A percentile compares a stretch with the other conserved stretches of the same genome.
These are phyloP conservation scores for Simplicillium aogashimaense DNA, from an alignment of 2,329 filamentous ascomycete species.

Conservation along the genomic window DNA sequence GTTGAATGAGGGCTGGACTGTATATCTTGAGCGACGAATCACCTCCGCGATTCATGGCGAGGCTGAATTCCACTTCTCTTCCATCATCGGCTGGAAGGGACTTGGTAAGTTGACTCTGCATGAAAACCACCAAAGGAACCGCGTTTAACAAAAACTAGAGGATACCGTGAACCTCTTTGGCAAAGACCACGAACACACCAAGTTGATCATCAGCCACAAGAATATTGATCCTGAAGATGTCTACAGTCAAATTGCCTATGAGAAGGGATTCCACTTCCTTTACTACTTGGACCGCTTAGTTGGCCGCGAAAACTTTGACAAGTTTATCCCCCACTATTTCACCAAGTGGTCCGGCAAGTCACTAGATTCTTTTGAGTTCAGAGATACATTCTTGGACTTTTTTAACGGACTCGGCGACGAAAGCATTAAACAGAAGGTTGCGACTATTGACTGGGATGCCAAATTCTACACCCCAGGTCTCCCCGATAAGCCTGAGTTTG, in stretches of 20 bases:
- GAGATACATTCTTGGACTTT: slow-evolving; percentile 75
- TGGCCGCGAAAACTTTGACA: slow-evolving; percentile 80
- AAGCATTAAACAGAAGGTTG: slow-evolving; percentile 53
- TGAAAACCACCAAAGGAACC: background rate
- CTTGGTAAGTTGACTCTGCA: slow-evolving; percentile 37
- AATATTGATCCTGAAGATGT: slow-evolving; percentile 92
- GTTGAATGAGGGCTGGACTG: slow-evolving; percentile 81
- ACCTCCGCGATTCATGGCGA: slow-evolving; percentile 70
- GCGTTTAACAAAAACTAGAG: slow-evolving; percentile 30
- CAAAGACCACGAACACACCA: slow-evolving; percentile 83
- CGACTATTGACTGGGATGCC: slow-evolving; percentile 76
- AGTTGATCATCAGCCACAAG: slow-evolving; percentile 77
- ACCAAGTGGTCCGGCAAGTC: slow-evolving; percentile 75
- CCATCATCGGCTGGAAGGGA: slow-evolving; percentile 92
- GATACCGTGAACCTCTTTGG: slow-evolving; percentile 74
- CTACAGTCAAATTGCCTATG: slow-evolving; percentile 86
- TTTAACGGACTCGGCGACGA: slow-evolving; percentile 59
- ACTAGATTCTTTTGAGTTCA: slow-evolving; percentile 91
- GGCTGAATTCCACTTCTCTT: slow-evolving; percentile 80
- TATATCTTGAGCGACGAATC: slow-evolving; percentile 84
- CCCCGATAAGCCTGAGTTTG: slow-evolving; percentile 83
- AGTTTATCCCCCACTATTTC: slow-evolving; percentile 95
- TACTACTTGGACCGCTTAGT: slow-evolving; percentile 83
- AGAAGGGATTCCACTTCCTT: slow-evolving; percentile 92
- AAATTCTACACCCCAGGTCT: slow-evolving; percentile 85